Conservation (phyloP, 2,329 filamentous ascomycete genomes). For the Penicillium polonicum region DNA sequence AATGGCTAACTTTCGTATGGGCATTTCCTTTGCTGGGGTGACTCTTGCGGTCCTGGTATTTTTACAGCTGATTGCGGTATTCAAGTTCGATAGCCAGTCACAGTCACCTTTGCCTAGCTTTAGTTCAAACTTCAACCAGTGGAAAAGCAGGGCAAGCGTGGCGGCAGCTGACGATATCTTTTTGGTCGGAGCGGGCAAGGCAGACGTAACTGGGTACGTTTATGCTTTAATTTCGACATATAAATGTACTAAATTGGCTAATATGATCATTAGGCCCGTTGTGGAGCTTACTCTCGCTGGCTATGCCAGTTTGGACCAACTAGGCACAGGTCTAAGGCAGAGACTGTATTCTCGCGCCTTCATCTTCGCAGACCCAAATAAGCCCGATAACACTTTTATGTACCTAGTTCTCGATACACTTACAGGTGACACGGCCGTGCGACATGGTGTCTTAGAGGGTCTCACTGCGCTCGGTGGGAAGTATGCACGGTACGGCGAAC, state of each 20-base stretch:
- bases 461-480: slow-evolving; percentile 67
- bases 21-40: slow-evolving; percentile 27
- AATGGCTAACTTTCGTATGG: slow-evolving; percentile 33
- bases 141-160: slow-evolving; percentile 25
- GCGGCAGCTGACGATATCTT: slow-evolving; percentile 49
- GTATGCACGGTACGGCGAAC: slow-evolving; percentile 71
- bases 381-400: slow-evolving; percentile 70
- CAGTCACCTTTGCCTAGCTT: slow-evolving; percentile 17
- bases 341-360: slow-evolving; percentile 87
- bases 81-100: slow-evolving; percentile 18
- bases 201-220: slow-evolving; percentile 66
- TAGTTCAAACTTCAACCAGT: slow-evolving; percentile 20
- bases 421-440: slow-evolving; percentile 83
- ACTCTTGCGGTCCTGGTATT: slow-evolving; percentile 31
- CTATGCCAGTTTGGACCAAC: slow-evolving; percentile 81
- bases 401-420: slow-evolving; percentile 87
- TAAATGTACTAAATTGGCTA: neutral
- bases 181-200: slow-evolving; percentile 67
- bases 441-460: slow-evolving; percentile 80
- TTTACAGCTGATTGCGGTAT: slow-evolving; percentile 32
- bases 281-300: slow-evolving; percentile 91
- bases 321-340: slow-evolving; percentile 81
- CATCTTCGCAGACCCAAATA: slow-evolving; percentile 69
- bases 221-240: neutral
- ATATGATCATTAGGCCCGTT: slow-evolving; percentile 59